Evolutionary conservation across 306 rosid species (phyloP).

Genomic region (Begonia fuchsioides): DNA sequence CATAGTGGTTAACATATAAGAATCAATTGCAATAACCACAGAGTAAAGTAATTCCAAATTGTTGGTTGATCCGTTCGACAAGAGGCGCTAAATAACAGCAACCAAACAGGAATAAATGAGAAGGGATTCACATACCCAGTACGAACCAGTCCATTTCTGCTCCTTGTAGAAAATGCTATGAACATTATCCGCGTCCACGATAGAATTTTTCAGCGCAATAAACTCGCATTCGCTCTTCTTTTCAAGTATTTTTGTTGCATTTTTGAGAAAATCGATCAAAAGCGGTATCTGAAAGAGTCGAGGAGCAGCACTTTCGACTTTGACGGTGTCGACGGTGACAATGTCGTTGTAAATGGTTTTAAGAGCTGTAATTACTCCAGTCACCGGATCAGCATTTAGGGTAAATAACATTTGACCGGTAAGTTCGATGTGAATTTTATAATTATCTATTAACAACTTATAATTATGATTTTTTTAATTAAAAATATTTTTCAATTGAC

Average conservation of each 20-base stretch:
- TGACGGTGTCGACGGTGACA: constrained; percentile 46
- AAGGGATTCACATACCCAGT: constrained; percentile 46
- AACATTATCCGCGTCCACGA: constrained; percentile 42
- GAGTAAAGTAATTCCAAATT: not conserved
- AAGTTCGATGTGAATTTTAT: too few species aligned
- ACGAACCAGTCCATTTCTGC: constrained; percentile 67
- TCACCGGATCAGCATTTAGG: too few species aligned
- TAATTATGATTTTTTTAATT: too few species aligned
- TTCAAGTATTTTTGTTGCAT: not conserved
- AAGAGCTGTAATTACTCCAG: constrained; percentile 26
- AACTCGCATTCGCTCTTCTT: too few species aligned
- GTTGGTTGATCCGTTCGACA: not conserved
- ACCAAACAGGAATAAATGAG: not conserved
- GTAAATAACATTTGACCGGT: too few species aligned
- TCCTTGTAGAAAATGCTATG: constrained; percentile 75
- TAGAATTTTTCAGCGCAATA: not conserved
- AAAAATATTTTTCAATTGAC: too few species aligned
- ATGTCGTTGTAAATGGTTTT: constrained; percentile 59
- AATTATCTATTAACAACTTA: too few species aligned
- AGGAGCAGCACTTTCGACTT: constrained; percentile 68
- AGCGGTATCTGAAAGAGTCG: constrained; percentile 26
- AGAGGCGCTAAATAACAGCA: not conserved
- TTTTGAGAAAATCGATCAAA: not conserved
- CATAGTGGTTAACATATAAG: too few species aligned
- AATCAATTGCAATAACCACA: too few species aligned